Evolutionary conservation across 371 early-diverging fungal genomes (phyloP).

Genomic region (Mucor velutinosus): DNA sequence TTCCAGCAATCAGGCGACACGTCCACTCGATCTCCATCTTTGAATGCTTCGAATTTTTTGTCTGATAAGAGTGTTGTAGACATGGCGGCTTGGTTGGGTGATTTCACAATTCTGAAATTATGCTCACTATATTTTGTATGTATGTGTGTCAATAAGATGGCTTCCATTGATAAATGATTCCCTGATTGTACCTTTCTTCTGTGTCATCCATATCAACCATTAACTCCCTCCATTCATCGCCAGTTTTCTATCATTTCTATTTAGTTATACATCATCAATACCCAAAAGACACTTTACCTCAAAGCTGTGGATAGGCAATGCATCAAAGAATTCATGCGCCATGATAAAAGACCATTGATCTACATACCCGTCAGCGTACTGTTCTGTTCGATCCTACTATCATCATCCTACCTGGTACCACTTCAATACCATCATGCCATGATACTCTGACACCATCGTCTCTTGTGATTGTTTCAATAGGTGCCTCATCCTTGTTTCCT

Average conservation of each 20-base stretch:
- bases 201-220: constrained; percentile 84
- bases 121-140: constrained; percentile 48
- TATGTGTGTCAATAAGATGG: not conserved
- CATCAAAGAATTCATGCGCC: constrained; percentile 98
- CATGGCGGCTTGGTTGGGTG: constrained; percentile 70
- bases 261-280: not conserved
- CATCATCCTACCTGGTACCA: constrained; percentile 54
- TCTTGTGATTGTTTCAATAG: constrained; percentile 37
- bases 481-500: constrained; percentile 32
- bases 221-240: constrained; percentile 87
- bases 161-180: not conserved
- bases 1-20: constrained; percentile 81
- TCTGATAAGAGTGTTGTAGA: constrained; percentile 60
- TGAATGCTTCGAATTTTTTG: constrained; percentile 39
- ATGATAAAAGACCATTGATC: constrained; percentile 65
- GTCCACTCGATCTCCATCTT: constrained; percentile 80
- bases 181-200: constrained; percentile 40
- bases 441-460: constrained; percentile 58
- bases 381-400: not conserved
- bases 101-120: constrained; percentile 80
- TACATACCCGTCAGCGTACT: constrained; percentile 11
- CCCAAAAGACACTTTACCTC: constrained; percentile 45
- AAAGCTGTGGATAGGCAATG: constrained; percentile 89
- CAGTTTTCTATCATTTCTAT: constrained; percentile 53
- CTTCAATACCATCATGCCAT: constrained; percentile 79